A percentile compares a stretch with the other conserved stretches of the same genome.
Conservation (phyloP, 108 stramenopile genomes). For the Cyclotella cryptica region DNA sequence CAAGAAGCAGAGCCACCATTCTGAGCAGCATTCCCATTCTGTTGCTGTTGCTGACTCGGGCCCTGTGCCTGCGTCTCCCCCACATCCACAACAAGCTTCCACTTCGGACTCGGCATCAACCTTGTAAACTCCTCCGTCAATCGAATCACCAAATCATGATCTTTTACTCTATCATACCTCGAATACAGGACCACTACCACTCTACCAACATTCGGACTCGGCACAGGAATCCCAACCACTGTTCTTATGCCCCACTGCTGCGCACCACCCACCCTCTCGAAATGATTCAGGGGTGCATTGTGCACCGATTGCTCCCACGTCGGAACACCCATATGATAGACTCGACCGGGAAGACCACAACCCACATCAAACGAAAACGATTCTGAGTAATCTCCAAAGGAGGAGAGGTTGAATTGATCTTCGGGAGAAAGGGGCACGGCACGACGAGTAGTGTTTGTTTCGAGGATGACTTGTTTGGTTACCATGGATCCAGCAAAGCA, state of each 20-base stretch:
- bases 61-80: conserved; percentile 39
- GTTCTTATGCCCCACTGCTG: conserved; percentile 88
- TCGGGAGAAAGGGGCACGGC: conserved; percentile 54
- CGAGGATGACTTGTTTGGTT: conserved; percentile 51
- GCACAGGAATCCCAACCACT: conserved; percentile 83
- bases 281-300: conserved; percentile 82
- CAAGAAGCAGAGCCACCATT: not conserved
- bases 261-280: conserved; percentile 86
- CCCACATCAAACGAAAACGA: conserved; percentile 89
- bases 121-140: conserved; percentile 77
- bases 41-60: conserved; percentile 30
- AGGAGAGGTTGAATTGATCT: conserved; percentile 72
- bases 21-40: not conserved
- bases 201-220: conserved; percentile 83
- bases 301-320: conserved; percentile 89
- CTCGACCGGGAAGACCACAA: conserved; percentile 83
- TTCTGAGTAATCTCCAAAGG: conserved; percentile 89
- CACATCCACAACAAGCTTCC: conserved; percentile 90
- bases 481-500: conserved; percentile 89
- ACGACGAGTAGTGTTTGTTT: conserved; percentile 42
- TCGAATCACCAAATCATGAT: conserved; percentile 76
- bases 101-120: conserved; percentile 83
- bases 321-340: conserved; percentile 79
- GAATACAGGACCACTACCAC: conserved; percentile 85
- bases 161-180: conserved; percentile 71